A percentile compares a stretch with the other conserved stretches of the same genome.
These are phyloP conservation scores for Fusarium mangiferae DNA, from an alignment of 2,329 filamentous ascomycete genomes.

Conservation along the genomic window DNA sequence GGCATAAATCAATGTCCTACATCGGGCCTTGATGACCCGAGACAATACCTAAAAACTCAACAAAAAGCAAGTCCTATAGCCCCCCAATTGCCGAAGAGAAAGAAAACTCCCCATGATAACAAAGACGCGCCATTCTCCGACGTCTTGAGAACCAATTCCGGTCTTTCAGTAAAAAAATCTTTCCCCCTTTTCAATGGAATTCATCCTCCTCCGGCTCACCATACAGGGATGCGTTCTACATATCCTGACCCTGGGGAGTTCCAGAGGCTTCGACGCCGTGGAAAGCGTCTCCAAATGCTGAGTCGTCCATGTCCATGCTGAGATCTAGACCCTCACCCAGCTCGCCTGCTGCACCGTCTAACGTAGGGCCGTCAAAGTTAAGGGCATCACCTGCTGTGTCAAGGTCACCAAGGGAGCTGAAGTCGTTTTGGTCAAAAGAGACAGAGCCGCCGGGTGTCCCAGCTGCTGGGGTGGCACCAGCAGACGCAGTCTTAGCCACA, in stretches of 20 bases:
- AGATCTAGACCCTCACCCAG: constrained; percentile 68
- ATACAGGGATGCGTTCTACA: constrained; percentile 39
- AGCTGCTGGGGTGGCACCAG: constrained; percentile 41
- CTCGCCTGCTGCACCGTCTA: constrained; percentile 56
- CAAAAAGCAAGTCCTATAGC: constrained; percentile 25
- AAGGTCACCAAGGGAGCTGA: constrained; percentile 71
- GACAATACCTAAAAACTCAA: constrained; percentile 18
- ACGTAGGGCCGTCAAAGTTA: constrained; percentile 70
- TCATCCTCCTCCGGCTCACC: neutral
- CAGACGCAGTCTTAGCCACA: constrained; percentile 29
- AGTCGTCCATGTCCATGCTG: constrained; percentile 78
- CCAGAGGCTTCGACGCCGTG: constrained; percentile 65
- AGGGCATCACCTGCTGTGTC: constrained; percentile 79
- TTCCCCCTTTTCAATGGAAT: constrained; percentile 6
- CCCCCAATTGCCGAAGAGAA: constrained; percentile 7
- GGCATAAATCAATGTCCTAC: constrained; percentile 4
- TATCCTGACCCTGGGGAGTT: constrained; percentile 51
- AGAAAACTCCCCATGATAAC: constrained; percentile 19
- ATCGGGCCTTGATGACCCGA: neutral
- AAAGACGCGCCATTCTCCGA: constrained; percentile 42
- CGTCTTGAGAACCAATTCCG: constrained; percentile 31
- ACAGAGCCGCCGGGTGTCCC: constrained; percentile 54
- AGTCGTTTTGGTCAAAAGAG: constrained; percentile 67
- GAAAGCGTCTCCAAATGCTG: constrained; percentile 86
- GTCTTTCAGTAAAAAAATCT: constrained; percentile 2